Base-by-base conservation (phyloP, 1,139 yeast species). In the Debaryomycetaceae sp. region DNA sequence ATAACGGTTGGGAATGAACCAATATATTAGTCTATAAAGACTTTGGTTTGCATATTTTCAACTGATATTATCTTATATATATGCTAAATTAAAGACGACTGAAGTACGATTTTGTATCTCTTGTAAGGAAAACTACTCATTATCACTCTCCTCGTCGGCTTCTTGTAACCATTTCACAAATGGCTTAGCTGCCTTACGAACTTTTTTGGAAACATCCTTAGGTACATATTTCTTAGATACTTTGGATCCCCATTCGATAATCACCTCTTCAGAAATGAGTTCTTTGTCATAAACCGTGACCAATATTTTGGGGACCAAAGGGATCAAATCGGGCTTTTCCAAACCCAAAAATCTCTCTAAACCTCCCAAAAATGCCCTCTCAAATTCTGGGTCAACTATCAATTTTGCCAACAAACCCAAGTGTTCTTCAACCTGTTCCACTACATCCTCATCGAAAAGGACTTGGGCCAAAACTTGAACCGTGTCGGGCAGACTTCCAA, bases 181-280 rank as follows among this genome's bases (percentile, higher is more conserved):
- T 37, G 98, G 96, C 71, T 89, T 90, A 49, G 97, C 97, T 40
- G 97, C 95, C 69, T 85, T 88, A 70, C 97, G 87, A 44, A 93
- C 96, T 78, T 89, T 91, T 73, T 91, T 91, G 43, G 95, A 86
- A 39, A 83, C 78, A 42, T 90, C 96, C 73, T 91, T 93, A 51
- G 96, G 88, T 49, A 91, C 97, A 59, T 86, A 93, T 70, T 90
- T 91, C 75, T 90, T 90, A 43, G 96, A 87, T 40, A 89, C 90
- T 68, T 89, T 90, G 45, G 93, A 79, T 55, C 97, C 98, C 91
- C 97, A 93, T 44, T 79, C 78, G 59, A 79, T 70, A 44, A 89
- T 78, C 39, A 80, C 85, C 48, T 88, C 96, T 71, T 93, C 99
- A 44, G 89, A 80, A 46, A 88, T 72, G 48, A 93, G 70, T 56